Conservation (phyloP, 1,284 basidiomycete species). For the Grifola frondosa region DNA sequence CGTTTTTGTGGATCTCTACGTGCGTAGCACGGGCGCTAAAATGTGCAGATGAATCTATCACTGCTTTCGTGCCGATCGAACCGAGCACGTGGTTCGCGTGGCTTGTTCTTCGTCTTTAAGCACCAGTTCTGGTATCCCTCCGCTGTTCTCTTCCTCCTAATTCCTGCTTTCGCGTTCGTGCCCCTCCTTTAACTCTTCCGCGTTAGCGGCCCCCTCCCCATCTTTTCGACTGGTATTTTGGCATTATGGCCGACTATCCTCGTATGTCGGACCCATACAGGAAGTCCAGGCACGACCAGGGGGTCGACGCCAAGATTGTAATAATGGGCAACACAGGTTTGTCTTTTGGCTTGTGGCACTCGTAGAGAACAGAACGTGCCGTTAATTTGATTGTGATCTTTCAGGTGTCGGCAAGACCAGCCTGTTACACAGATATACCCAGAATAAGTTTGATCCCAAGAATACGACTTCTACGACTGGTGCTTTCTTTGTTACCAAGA, state of each 20-base stretch:
- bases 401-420: slow-evolving; percentile 94
- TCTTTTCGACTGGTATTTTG: slow-evolving; percentile 24
- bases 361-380: too few relatives aligned
- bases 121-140: slow-evolving; percentile 8
- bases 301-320: slow-evolving; percentile 95
- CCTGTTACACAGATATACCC: slow-evolving; percentile 89
- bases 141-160: slow-evolving; percentile 17
- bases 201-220: slow-evolving; percentile 23
- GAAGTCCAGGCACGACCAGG: slow-evolving; percentile 68
- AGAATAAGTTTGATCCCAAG: slow-evolving; percentile 85
- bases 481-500: slow-evolving; percentile 94
- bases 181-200: slow-evolving; percentile 17
- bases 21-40: too few relatives aligned
- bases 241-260: slow-evolving; percentile 36
- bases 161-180: slow-evolving; percentile 17
- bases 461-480: slow-evolving; percentile 91
- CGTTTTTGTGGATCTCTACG: too few relatives aligned
- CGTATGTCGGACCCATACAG: slow-evolving; percentile 64
- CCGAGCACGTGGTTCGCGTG: slow-evolving; percentile 15
- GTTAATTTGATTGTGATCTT: too few relatives aligned
- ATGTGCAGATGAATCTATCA: too few relatives aligned
- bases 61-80: too few relatives aligned
- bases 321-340: slow-evolving; percentile 93
- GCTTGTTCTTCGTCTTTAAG: too few relatives aligned
- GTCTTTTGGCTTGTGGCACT: slow-evolving; percentile 19